Evolutionary conservation across 2,329 filamentous ascomycete species (phyloP).

Genomic region (Diaporthe caulivora): DNA sequence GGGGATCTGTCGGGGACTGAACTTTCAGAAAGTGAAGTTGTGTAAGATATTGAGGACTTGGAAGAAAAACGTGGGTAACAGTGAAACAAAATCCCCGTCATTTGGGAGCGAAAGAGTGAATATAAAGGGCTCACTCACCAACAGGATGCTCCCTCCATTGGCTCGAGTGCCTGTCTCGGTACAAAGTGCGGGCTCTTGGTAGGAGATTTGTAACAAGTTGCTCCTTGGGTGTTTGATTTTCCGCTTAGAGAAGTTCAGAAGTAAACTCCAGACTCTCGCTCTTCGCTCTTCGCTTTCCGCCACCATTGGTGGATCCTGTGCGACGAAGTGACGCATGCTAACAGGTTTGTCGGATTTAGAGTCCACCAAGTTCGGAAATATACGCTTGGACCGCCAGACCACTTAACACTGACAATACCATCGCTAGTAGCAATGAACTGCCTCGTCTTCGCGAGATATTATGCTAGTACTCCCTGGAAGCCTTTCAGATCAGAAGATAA

Average conservation of each 20-base stretch:
- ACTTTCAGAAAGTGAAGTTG: neutral
- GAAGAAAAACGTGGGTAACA: too few relatives aligned
- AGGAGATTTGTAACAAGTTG: neutral
- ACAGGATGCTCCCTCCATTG: too few relatives aligned
- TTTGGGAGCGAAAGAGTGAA: too few relatives aligned
- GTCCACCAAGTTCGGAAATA: slow-evolving; percentile 1
- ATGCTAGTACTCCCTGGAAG: too few relatives aligned
- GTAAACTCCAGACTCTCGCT: neutral
- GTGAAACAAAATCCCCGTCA: too few relatives aligned
- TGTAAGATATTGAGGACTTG: too few relatives aligned
- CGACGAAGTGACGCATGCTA: neutral
- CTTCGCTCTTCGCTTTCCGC: neutral
- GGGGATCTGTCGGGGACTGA: neutral
- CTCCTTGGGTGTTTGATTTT: neutral
- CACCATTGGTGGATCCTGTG: neutral
- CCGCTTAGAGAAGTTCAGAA: neutral
- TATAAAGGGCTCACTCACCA: too few relatives aligned
- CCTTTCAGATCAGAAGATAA: neutral
- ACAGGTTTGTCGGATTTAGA: neutral
- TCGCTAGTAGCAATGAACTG: neutral
- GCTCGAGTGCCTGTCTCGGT: too few relatives aligned
- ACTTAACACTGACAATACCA: neutral
- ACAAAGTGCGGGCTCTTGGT: too few relatives aligned
- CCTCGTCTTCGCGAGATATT: neutral
- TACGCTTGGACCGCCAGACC: neutral